A percentile compares a stretch with the other conserved stretches of the same genome.
These are phyloP conservation scores for Agrocybe praecox DNA, from an alignment of 768 basidiomycete genomes.

Conservation along the genomic window DNA sequence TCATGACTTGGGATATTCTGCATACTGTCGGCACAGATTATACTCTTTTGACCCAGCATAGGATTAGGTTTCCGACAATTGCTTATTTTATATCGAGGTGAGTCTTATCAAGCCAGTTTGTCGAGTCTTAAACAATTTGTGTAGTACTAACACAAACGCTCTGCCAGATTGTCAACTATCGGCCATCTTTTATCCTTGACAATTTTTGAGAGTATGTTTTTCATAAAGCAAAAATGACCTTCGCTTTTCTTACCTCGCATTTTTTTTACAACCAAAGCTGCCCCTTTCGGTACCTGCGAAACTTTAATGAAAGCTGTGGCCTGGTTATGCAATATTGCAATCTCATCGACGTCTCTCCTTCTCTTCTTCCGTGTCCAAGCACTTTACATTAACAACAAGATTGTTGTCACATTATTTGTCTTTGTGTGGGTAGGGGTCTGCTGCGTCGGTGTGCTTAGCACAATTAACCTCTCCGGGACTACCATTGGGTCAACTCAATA, in stretches of 20 bases:
- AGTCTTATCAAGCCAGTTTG: no score
- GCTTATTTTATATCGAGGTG: slow-evolving; percentile 6
- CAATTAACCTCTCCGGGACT: background rate
- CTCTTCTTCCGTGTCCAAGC: slow-evolving; percentile 15
- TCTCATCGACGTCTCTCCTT: slow-evolving; percentile 5
- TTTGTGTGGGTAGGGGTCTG: slow-evolving; percentile 9
- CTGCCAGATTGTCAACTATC: background rate
- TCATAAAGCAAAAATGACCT: background rate
- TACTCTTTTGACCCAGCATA: background rate
- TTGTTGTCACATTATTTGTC: slow-evolving; percentile 6
- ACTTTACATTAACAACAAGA: slow-evolving; percentile 4
- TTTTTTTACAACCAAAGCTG: background rate
- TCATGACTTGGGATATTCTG: slow-evolving; percentile 7
- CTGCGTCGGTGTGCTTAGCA: background rate
- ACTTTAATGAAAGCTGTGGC: background rate
- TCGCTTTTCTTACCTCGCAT: background rate
- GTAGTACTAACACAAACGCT: no score
- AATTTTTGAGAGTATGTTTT: no score
- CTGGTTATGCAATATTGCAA: background rate
- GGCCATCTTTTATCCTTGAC: background rate
- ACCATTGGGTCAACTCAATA: slow-evolving; percentile 12
- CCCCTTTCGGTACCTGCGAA: slow-evolving; percentile 2
- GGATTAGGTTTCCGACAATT: background rate
- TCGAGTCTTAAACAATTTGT: no score
- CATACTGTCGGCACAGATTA: slow-evolving; percentile 5